A percentile compares a stretch with the other conserved stretches of the same genome.
These are phyloP conservation scores for Mycena pura DNA, from an alignment of 768 basidiomycete genomes.

Conservation along the genomic window DNA sequence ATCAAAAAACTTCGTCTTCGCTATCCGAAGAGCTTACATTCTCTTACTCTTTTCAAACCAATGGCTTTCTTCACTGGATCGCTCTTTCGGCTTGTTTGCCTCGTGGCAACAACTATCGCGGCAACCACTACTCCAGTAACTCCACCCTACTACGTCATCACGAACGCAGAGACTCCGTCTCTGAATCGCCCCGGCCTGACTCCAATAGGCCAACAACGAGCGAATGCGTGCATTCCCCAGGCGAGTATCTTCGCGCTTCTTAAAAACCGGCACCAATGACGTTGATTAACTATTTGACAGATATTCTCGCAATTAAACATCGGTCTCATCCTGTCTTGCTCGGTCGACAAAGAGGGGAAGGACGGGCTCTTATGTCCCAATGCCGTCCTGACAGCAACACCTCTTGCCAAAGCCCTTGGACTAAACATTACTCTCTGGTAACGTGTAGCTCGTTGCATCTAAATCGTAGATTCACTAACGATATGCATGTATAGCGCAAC, in stretches of 20 bases:
- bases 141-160: conserved; percentile 32
- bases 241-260: conserved; percentile 19
- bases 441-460: neutral
- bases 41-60: too few relatives aligned
- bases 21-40: too few relatives aligned
- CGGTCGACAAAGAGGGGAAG: conserved; percentile 29
- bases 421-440: conserved; percentile 33
- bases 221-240: conserved; percentile 30
- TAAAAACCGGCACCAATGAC: too few relatives aligned
- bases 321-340: conserved; percentile 36
- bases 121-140: too few relatives aligned
- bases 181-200: conserved; percentile 32
- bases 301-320: conserved; percentile 31
- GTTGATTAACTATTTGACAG: conserved; percentile 8
- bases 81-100: too few relatives aligned
- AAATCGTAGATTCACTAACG: too few relatives aligned
- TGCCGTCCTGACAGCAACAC: conserved; percentile 31
- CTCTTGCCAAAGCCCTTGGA: conserved; percentile 31
- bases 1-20: too few relatives aligned
- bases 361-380: conserved; percentile 26
- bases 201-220: conserved; percentile 31
- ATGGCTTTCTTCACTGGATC: too few relatives aligned
- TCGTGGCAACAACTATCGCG: too few relatives aligned
- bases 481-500: conserved; percentile 27
- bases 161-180: conserved; percentile 35